Evolutionary conservation across 208 protist genomes (phyloP), one percentile per base, ranked within the genome.

Genomic region (Acanthamoeba triangularis): DNA sequence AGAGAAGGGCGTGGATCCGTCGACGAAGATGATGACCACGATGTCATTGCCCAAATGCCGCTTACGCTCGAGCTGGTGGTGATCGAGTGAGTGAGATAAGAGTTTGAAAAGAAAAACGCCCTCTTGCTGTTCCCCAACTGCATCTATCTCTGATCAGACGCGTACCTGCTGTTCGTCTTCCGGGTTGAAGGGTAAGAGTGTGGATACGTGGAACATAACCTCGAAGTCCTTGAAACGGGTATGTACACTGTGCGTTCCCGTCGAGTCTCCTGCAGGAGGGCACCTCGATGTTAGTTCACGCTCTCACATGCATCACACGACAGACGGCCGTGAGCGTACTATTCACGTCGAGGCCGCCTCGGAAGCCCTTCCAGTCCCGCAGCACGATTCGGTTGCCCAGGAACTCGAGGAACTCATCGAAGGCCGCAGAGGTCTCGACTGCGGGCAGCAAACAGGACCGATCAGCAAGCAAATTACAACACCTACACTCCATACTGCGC

Each of bases 11-110:
- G 87, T 93, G 37, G 30, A 5, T 3, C 87, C 87, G 35, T 93
- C 87, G 13, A 93, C 87, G 35, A 93, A 93, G 33, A 93, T 33
- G 25, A 93, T 74, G 23, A 93, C 87, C 87, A 93, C 87, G n/a
- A 93, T 93, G 54, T 93, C 87, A 25, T 93, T 93, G 23, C 80
- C 80, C 23, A 93, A 44, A 25, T 93, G 87, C 28, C 87, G 54
- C 61, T 93, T 93, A 3, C 87, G 87, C 54, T 93, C 87, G 3
- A 93, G 87, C 87, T 87, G 47, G n/a, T 82, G 25, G 37, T 13
- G 37, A 44, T 30, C 67, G 33, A 76, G 67, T 11, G 67, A 41
- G 30, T 41, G 67, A 76, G 67, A 18, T 13, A 76, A 76, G 25
- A 69, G 63, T n/a, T 20, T 69, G 25, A 69, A 25, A 69, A 69